These are phyloP conservation scores for Fusarium gaditjirri DNA, from an alignment of 2,329 filamentous ascomycete genomes.

Conservation along the genomic window DNA sequence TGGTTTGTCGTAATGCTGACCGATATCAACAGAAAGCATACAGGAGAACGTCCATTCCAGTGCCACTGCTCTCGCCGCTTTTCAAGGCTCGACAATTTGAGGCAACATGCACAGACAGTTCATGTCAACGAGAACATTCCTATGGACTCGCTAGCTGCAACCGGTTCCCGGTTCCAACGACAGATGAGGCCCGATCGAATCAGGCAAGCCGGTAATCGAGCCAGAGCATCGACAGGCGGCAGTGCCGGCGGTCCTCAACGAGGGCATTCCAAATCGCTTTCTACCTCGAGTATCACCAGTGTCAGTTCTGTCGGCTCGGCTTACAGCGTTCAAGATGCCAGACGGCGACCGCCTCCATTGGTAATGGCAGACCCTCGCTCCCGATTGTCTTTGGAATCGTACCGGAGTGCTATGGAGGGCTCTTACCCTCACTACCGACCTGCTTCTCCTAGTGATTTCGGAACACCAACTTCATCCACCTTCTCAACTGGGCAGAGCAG, in stretches of 20 bases:
- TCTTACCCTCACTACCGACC: constrained; percentile 69
- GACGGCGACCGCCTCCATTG: constrained; percentile 81
- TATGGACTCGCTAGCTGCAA: constrained; percentile 90
- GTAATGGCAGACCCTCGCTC: constrained; percentile 82
- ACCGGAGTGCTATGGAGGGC: constrained; percentile 71
- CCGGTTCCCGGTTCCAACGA: constrained; percentile 89
- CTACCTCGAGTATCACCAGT: constrained; percentile 86
- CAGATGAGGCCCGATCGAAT: constrained; percentile 91
- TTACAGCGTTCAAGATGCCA: constrained; percentile 72
- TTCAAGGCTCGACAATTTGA: constrained; percentile 91
- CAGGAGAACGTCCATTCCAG: constrained; percentile 94
- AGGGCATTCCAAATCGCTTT: constrained; percentile 87
- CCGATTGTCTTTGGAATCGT: constrained; percentile 74
- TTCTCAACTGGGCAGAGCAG: constrained; percentile 82
- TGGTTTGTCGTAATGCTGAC: constrained; percentile 12
- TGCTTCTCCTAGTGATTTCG: constrained; percentile 77
- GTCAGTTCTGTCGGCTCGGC: constrained; percentile 74
- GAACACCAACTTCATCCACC: constrained; percentile 84
- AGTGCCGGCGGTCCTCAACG: constrained; percentile 76
- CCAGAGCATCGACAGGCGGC: constrained; percentile 80
- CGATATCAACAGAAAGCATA: constrained; percentile 79
- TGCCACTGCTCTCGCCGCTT: constrained; percentile 95
- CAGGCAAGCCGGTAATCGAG: constrained; percentile 75
- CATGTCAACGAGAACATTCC: constrained; percentile 98
- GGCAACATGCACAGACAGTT: constrained; percentile 97